phyloP scores from a whole-genome alignment of 257 asterid species.

The Salvia hispanica region DNA sequence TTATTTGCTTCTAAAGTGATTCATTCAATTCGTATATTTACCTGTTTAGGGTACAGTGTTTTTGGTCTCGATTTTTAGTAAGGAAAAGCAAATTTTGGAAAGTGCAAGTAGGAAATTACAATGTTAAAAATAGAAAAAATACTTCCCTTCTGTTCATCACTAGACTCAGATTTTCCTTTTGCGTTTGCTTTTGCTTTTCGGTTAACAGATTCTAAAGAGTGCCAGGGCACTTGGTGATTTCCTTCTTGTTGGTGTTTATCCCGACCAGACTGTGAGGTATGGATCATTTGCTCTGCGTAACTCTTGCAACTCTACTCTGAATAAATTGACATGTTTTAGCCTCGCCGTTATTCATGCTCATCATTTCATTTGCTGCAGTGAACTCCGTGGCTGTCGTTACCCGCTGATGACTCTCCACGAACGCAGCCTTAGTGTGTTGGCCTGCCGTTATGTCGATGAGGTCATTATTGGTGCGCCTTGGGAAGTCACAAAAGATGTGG shows the following conservation, averaged over 20 bases:
- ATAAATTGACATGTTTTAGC: no score
- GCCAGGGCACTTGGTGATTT: conserved; percentile 92
- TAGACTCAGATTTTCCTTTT: neutral
- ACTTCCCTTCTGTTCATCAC: neutral
- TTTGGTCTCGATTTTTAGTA: neutral
- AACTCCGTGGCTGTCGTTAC: conserved; percentile 66
- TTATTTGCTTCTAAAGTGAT: neutral
- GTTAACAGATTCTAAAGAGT: conserved; percentile 70
- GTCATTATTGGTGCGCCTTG: conserved; percentile 94
- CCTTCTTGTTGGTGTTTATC: conserved; percentile 87
- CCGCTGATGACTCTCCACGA: conserved; percentile 92
- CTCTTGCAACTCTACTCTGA: no score
- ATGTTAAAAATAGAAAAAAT: neutral
- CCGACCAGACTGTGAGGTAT: conserved; percentile 80
- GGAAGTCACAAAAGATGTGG: conserved; percentile 90
- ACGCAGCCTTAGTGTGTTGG: conserved; percentile 90
- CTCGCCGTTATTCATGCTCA: no score
- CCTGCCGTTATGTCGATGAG: conserved; percentile 93
- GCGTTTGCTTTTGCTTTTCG: conserved; percentile 8
- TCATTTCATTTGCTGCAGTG: conserved; percentile 48
- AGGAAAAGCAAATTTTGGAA: neutral
- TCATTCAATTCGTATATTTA: neutral
- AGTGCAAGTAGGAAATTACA: neutral
- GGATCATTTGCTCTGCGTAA: conserved; percentile 6
- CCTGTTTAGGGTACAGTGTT: no score